phyloP scores from a whole-genome alignment of 2,329 filamentous ascomycete genomes.

The Bisporella sp. region DNA sequence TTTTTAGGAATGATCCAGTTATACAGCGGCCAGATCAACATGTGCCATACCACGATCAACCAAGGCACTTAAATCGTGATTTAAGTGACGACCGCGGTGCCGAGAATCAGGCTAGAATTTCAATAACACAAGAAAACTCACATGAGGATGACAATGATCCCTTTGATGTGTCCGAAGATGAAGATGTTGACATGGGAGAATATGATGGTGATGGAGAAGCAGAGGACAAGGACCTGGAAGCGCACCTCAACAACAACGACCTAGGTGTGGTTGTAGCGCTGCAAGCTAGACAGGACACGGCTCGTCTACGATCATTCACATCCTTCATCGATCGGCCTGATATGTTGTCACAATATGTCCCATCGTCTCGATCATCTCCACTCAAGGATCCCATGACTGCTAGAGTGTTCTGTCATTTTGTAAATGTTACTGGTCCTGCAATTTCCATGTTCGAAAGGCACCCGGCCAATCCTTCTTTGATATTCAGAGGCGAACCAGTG shows the following conservation, averaged over 20 bases:
- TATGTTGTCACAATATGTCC: conserved; percentile 58
- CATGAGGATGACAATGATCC: conserved; percentile 26
- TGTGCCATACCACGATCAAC: not conserved
- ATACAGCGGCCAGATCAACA: not conserved
- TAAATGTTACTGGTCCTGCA: conserved; percentile 78
- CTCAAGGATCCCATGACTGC: conserved; percentile 75
- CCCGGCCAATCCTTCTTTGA: conserved; percentile 62
- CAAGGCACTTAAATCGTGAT: too few species aligned
- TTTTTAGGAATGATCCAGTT: not conserved
- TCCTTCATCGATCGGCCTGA: conserved; percentile 36
- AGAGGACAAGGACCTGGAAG: conserved; percentile 30
- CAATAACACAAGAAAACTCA: not conserved
- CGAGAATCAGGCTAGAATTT: not conserved
- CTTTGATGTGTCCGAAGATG: conserved; percentile 38
- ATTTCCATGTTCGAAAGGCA: conserved; percentile 85
- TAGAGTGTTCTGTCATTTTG: conserved; percentile 83
- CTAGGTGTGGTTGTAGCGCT: conserved; percentile 23
- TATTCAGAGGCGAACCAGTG: conserved; percentile 55
- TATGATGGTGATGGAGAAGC: conserved; percentile 39
- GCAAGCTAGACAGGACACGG: conserved; percentile 21
- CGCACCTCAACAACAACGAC: conserved; percentile 26
- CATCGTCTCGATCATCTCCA: conserved; percentile 60
- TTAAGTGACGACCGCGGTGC: not conserved
- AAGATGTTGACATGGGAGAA: conserved; percentile 4
- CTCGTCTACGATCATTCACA: conserved; percentile 37